Percentiles rank a stretch among this genome's conserved stretches.
Evolutionary conservation across 208 protist species (phyloP).

Genomic region (Angomonas deanei): DNA sequence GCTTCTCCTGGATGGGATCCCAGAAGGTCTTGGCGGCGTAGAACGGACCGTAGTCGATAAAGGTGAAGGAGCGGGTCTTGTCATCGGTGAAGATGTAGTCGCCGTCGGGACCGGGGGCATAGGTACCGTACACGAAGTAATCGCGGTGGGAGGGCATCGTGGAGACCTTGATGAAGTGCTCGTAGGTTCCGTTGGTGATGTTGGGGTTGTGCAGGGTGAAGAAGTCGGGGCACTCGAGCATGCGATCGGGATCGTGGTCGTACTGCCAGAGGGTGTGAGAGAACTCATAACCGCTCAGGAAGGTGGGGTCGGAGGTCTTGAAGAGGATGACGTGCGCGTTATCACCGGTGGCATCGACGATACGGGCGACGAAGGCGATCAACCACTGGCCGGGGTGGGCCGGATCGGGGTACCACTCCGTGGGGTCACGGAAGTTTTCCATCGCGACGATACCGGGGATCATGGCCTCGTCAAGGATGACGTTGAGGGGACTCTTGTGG

Average conservation of each 20-base stretch:
- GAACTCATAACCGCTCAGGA: slow-evolving; percentile 36
- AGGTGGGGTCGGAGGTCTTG: slow-evolving; percentile 31
- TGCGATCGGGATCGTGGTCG: slow-evolving; percentile 21
- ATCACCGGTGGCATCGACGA: slow-evolving; percentile 25
- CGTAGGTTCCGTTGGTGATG: slow-evolving; percentile 4
- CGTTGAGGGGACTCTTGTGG: slow-evolving; percentile 28
- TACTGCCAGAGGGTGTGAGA: slow-evolving; percentile 37
- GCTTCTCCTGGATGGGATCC: slow-evolving; percentile 42
- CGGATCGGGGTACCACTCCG: slow-evolving; percentile 41
- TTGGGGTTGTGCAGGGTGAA: slow-evolving; percentile 22
- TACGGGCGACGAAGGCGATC: slow-evolving; percentile 34
- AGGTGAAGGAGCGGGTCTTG: slow-evolving; percentile 24
- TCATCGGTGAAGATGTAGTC: slow-evolving; percentile 33
- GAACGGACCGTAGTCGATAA: slow-evolving; percentile 38
- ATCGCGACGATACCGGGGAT: slow-evolving; percentile 27
- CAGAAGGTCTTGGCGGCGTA: slow-evolving; percentile 46
- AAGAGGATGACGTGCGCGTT: slow-evolving; percentile 41
- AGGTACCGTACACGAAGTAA: slow-evolving; percentile 35
- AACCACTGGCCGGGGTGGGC: slow-evolving; percentile 27
- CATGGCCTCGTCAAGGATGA: slow-evolving; percentile 26
- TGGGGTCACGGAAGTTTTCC: slow-evolving; percentile 47
- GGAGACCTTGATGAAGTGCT: slow-evolving; percentile 44
- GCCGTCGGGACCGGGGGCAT: slow-evolving; percentile 7
- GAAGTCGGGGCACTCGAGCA: slow-evolving; percentile 52
- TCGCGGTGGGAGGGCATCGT: slow-evolving; percentile 36